Base-by-base conservation (phyloP, 2,329 filamentous ascomycete genomes). In the Epichloe aotearoae region DNA sequence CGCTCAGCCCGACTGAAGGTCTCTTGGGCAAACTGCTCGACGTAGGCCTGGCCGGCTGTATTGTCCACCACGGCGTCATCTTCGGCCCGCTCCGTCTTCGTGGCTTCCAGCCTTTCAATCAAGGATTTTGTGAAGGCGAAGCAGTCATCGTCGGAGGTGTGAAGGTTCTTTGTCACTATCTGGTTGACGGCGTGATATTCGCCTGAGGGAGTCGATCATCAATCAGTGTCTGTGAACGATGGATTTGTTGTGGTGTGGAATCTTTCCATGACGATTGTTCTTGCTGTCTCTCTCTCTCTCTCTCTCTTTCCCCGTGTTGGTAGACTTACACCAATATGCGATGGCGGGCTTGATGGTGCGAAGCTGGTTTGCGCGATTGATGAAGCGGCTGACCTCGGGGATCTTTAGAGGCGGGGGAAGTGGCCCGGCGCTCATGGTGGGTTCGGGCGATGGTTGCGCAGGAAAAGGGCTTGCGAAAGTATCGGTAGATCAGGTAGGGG, bases 131-230 rank as follows among this genome's bases (percentile, higher is more conserved):
- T 95, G 67, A 88, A 98, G 56, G 76, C 69, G 60, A 87, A 82
- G 60, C 85, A 84, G 62, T 91, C 89, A 56, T 85, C 77, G 64
- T 93, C 86, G 58, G 76, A 71, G 53, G 77, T 83, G 69, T 97
- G 91, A 40, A 97, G 79, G 43, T 82, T 77, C 64, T 84, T 87
- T 49, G 79, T 75, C 14, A 98, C 80, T 58, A 98, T 94, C 63
- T 94, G 87, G 61, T 97, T 89, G 45, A 95, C 86, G 26, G 93
- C 87, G 75, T 88, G 93, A 67, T 93, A 95, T 62, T 94, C 84
- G 66, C 86, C 88, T 93, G 33, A 38, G 30, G 50, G 39, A 54
- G 59, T 56, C 34, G 14, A 41, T 19, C 26, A 43, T 39, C 30
- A 46, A 26, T 43, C 10, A 40, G 48, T 15, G 17, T 20, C 39